These are phyloP conservation scores for Sclerotinia trifoliorum DNA, from an alignment of 2,329 filamentous ascomycete genomes.

Conservation along the genomic window DNA sequence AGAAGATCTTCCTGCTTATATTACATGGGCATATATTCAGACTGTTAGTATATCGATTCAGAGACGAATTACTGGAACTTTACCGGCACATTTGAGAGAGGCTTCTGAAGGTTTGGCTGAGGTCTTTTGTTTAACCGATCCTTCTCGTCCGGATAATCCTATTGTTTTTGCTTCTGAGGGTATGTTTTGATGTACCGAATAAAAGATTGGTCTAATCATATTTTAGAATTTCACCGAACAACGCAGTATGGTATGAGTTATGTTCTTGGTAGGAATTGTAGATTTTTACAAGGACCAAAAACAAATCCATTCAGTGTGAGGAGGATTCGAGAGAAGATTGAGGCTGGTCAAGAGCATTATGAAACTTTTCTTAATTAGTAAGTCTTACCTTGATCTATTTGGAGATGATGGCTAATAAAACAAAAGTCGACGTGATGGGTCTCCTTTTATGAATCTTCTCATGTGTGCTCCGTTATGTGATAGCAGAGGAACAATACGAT, in stretches of 20 bases:
- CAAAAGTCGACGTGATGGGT: constrained; percentile 59
- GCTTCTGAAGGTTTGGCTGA: constrained; percentile 74
- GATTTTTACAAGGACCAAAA: constrained; percentile 73
- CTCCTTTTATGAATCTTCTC: constrained; percentile 65
- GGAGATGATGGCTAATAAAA: constrained; percentile 16
- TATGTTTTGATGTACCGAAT: constrained; percentile 38
- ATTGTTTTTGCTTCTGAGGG: constrained; percentile 76
- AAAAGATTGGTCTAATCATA: constrained; percentile 5
- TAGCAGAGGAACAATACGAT: constrained; percentile 58
- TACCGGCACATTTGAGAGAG: constrained; percentile 62
- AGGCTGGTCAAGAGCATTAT: constrained; percentile 65
- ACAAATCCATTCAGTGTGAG: constrained; percentile 63
- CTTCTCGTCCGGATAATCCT: constrained; percentile 69
- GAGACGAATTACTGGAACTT: constrained; percentile 63
- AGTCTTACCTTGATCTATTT: constrained; percentile 28
- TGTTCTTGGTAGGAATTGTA: constrained; percentile 72
- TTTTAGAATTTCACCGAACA: constrained; percentile 67
- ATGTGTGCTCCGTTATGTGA: constrained; percentile 64
- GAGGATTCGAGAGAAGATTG: constrained; percentile 60
- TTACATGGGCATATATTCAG: constrained; percentile 66
- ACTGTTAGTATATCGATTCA: constrained; percentile 69
- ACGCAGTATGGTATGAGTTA: constrained; percentile 75
- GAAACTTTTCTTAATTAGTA: constrained; percentile 76
- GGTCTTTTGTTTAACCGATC: constrained; percentile 75
- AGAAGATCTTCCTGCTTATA: constrained; percentile 70